Evolutionary conservation across 257 asterid species (phyloP).

Genomic region (Scutellaria baicalensis): DNA sequence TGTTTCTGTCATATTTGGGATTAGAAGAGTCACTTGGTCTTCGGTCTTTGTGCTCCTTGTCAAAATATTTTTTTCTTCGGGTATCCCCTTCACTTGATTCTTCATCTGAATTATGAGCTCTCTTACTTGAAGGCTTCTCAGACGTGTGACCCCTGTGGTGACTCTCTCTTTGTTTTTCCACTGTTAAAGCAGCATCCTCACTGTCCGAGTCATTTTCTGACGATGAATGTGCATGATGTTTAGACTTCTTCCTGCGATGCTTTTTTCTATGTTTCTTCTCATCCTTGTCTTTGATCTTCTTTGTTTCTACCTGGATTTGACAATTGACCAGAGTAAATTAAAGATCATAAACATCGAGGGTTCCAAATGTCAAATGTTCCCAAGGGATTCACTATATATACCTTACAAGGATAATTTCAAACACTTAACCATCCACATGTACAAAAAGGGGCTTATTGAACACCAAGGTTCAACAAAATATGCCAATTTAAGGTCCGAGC

Average conservation of each 20-base stretch:
- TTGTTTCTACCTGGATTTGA: constrained; percentile 56
- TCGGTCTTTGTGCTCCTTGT: constrained; percentile 24
- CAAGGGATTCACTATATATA: neutral
- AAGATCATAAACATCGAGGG: neutral
- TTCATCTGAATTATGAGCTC: constrained; percentile 23
- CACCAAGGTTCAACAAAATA: neutral
- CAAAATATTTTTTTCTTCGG: constrained; percentile 23
- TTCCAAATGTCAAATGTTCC: neutral
- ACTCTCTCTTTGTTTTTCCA: constrained; percentile 15
- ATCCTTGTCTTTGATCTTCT: constrained; percentile 38
- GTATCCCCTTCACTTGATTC: constrained; percentile 27
- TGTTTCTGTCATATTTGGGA: constrained; percentile 7
- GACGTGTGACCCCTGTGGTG: constrained; percentile 20
- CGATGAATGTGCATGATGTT: constrained; percentile 38
- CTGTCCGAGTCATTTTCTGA: constrained; percentile 40
- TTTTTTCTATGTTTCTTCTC: constrained; percentile 38
- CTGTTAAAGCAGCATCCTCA: constrained; percentile 19
- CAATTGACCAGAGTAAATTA: constrained; percentile 13
- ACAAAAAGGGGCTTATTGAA: neutral
- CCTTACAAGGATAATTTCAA: neutral
- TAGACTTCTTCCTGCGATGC: constrained; percentile 44
- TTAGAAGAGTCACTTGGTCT: constrained; percentile 7
- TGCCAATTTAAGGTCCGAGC: neutral
- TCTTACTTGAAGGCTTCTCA: neutral
- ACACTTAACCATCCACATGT: neutral